Evolutionary conservation across 73 alveolate species (phyloP), one percentile per base, ranked within the genome.

Genomic region (Blepharisma stoltei): DNA sequence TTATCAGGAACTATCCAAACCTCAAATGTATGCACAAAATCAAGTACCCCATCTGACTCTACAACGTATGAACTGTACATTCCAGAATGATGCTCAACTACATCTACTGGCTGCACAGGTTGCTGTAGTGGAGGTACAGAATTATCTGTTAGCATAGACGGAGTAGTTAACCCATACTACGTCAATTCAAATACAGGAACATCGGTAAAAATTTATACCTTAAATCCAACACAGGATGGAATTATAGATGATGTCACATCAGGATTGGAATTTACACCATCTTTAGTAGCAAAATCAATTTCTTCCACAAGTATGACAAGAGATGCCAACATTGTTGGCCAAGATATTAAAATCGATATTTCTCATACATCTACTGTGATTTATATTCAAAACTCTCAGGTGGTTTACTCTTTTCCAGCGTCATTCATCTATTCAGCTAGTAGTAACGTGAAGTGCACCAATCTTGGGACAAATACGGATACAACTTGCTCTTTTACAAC

Each of bases 61-160:
- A 1, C n/a, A 8, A 60, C 73, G 2, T 14, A 20, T 14, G 73
- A 60, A 5, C 46, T 60, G 23, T 14, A 8, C 38, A 14, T 60
- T 1, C 5, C 2, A 20, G 73, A 60, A 5, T 60, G 73, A 38
- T 60, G 73, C 23, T 60, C 73, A 18, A 9, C 73, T 18, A 60
- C 73, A 5, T n/a, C 14, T 25, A 60, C 73, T 14, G 2, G 48
- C 73, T 60, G 73, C 46, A 20, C 37, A 14, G 5, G 4, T 5
- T 60, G 73, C 46, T 60, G 73, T 60, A 60, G 45, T 18, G 45
- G 49, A 14, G 73, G 73, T 1, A 60, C 73, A 20, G 2, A 0
- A 20, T 60, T 60, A 18, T 60, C 73, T 60, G 14, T 60, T 14
- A 60, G 18, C 46, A 8, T 60, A 25, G 18, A 14, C 2, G 73